Evolutionary conservation across 495 filamentous ascomycete genomes (phyloP).

Genomic region (Hypoxylon perforatum): DNA sequence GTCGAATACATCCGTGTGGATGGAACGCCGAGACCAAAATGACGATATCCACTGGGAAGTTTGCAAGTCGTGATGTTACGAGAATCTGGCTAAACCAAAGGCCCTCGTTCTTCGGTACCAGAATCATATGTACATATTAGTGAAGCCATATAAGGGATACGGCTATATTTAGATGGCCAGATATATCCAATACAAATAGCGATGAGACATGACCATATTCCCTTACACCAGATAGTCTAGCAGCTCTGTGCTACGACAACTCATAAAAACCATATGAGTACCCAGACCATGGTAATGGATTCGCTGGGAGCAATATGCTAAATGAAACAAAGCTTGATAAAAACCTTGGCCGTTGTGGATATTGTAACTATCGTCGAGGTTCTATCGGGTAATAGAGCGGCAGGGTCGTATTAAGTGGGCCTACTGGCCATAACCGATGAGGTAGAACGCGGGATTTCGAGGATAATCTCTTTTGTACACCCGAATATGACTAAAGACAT

Average conservation of each 20-base stretch:
- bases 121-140: neutral
- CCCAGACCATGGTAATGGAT: neutral
- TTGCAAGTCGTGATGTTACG: neutral
- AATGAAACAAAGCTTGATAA: neutral
- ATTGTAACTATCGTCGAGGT: neutral
- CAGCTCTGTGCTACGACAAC: neutral
- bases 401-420: neutral
- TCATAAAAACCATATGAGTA: neutral
- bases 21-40: neutral
- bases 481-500: conserved; percentile 1
- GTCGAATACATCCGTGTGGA: too few relatives aligned
- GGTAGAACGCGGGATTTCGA: conserved; percentile 2
- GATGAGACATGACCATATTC: neutral
- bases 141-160: too few relatives aligned
- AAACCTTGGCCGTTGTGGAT: neutral
- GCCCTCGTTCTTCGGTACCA: neutral
- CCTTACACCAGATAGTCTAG: neutral
- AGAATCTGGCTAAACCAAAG: neutral
- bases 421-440: neutral
- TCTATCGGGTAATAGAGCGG: neutral
- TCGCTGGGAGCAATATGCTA: neutral
- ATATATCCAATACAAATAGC: neutral
- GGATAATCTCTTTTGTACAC: neutral
- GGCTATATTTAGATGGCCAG: too few relatives aligned
- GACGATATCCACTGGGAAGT: neutral